These are phyloP conservation scores for Aspergillus bridgeri DNA, from an alignment of 495 filamentous ascomycete genomes.

Conservation along the genomic window DNA sequence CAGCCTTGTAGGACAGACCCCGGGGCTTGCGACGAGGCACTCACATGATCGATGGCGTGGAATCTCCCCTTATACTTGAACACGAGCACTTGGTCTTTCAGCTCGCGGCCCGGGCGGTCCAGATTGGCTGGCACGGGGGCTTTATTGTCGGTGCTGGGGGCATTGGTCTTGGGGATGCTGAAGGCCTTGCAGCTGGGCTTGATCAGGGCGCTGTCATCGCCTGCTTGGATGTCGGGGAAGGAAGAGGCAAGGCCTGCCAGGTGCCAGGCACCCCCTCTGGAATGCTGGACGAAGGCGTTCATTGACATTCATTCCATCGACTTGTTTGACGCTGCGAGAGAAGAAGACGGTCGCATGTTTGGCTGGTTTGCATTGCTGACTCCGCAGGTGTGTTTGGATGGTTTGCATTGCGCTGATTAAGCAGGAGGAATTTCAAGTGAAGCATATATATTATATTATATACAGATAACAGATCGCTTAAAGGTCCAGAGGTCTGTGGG, in stretches of 20 bases:
- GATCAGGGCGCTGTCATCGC: slow-evolving; percentile 30
- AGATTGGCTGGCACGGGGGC: slow-evolving; percentile 31
- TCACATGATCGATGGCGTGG: slow-evolving; percentile 59
- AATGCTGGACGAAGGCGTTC: slow-evolving; percentile 15
- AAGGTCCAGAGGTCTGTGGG: no score
- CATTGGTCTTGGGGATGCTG: slow-evolving; percentile 38
- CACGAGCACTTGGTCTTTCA: slow-evolving; percentile 57
- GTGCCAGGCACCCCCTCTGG: slow-evolving; percentile 24
- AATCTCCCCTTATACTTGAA: slow-evolving; percentile 55
- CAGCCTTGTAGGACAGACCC: no score
- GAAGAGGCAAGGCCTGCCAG: slow-evolving; percentile 45
- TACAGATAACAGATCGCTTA: no score
- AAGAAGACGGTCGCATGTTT: background rate
- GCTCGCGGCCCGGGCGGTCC: slow-evolving; percentile 36
- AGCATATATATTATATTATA: no score
- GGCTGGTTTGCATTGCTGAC: background rate
- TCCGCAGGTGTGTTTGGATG: no score
- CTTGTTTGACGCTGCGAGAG: no score
- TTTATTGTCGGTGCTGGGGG: slow-evolving; percentile 8
- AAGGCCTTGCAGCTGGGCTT: slow-evolving; percentile 54
- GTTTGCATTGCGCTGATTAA: no score
- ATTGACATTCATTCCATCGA: no score
- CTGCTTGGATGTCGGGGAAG: slow-evolving; percentile 45
- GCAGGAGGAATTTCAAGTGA: no score
- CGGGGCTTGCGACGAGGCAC: no score